Evolutionary conservation across 768 basidiomycete species (phyloP).

Genomic region (Boletales sp.): DNA sequence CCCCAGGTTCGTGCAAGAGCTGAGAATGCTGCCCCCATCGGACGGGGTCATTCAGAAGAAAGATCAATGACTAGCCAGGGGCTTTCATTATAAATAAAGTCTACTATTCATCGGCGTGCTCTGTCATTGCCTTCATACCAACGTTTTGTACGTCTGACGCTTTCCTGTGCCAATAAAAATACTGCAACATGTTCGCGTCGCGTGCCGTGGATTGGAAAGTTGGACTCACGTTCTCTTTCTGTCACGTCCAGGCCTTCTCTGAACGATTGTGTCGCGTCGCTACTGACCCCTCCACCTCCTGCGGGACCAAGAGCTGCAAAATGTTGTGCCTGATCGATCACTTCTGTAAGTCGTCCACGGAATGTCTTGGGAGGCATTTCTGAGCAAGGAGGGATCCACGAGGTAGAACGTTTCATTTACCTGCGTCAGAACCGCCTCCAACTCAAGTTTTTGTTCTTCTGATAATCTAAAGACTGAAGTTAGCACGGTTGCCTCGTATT

Average conservation of each 20-base stretch:
- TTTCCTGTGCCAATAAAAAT: slow-evolving; percentile 82
- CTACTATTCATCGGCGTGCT: slow-evolving; percentile 38
- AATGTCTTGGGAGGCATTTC: slow-evolving; percentile 53
- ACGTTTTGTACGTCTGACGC: slow-evolving; percentile 65
- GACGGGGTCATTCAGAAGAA: slow-evolving; percentile 21
- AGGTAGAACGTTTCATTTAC: slow-evolving; percentile 31
- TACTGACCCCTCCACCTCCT: slow-evolving; percentile 49
- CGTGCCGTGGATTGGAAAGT: not conserved
- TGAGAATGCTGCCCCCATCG: slow-evolving; percentile 37
- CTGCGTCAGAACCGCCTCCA: slow-evolving; percentile 69
- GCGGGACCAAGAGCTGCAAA: slow-evolving; percentile 69
- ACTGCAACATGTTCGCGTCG: slow-evolving; percentile 44
- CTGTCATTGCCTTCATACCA: slow-evolving; percentile 82
- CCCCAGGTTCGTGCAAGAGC: slow-evolving; percentile 64
- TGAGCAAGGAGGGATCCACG: not conserved
- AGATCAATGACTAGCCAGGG: slow-evolving; percentile 16
- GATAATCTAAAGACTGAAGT: slow-evolving; percentile 51
- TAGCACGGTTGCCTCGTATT: not conserved
- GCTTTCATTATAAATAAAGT: not conserved
- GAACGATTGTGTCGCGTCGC: slow-evolving; percentile 68
- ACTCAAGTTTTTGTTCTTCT: slow-evolving; percentile 66
- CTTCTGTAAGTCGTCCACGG: slow-evolving; percentile 69
- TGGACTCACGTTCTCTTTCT: slow-evolving; percentile 77
- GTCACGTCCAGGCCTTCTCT: slow-evolving; percentile 91
- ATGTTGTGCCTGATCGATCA: slow-evolving; percentile 85